Percentiles rank a stretch among this genome's conserved stretches.
phyloP scores from a whole-genome alignment of 2,329 filamentous ascomycete species.

The Lanzia echinophila region DNA sequence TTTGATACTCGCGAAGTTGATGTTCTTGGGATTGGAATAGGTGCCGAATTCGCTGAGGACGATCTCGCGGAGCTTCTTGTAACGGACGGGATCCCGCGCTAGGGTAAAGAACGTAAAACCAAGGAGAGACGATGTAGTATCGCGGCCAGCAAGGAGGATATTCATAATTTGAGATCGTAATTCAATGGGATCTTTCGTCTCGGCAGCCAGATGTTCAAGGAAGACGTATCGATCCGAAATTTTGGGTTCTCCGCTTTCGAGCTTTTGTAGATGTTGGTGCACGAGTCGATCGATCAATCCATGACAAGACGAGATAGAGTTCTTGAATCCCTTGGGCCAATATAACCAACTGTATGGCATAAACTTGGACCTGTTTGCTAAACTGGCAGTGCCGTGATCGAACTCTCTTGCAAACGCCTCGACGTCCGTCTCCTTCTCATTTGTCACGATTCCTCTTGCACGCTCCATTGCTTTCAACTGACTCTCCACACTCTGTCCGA shows the following conservation, averaged over 20 bases:
- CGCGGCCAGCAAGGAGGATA: constrained; percentile 51
- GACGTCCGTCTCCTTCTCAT: background rate
- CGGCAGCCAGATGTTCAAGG: constrained; percentile 47
- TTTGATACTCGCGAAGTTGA: constrained; percentile 27
- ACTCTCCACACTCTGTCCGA: constrained; percentile 47
- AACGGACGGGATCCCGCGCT: constrained; percentile 35
- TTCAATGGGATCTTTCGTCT: constrained; percentile 38
- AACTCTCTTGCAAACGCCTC: constrained; percentile 33
- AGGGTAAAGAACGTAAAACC: constrained; percentile 20
- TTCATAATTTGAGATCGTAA: constrained; percentile 46
- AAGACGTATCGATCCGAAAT: constrained; percentile 37
- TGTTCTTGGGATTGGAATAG: constrained; percentile 22
- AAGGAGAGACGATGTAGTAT: constrained; percentile 49
- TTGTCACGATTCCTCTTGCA: constrained; percentile 5
- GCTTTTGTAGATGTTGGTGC: constrained; percentile 30
- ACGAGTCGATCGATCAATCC: constrained; percentile 44
- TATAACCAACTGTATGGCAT: constrained; percentile 17
- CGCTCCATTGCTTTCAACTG: constrained; percentile 14
- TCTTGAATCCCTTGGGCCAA: constrained; percentile 29
- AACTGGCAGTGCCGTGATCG: constrained; percentile 35
- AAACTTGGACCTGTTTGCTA: constrained; percentile 13
- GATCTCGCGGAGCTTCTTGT: constrained; percentile 37
- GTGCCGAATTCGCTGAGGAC: constrained; percentile 34
- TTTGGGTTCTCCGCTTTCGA: constrained; percentile 19
- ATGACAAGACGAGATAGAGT: constrained; percentile 27